A percentile compares a stretch with the other conserved stretches of the same genome.
Conservation (phyloP, 2,329 filamentous ascomycete species). For the Colletotrichum melonis region DNA sequence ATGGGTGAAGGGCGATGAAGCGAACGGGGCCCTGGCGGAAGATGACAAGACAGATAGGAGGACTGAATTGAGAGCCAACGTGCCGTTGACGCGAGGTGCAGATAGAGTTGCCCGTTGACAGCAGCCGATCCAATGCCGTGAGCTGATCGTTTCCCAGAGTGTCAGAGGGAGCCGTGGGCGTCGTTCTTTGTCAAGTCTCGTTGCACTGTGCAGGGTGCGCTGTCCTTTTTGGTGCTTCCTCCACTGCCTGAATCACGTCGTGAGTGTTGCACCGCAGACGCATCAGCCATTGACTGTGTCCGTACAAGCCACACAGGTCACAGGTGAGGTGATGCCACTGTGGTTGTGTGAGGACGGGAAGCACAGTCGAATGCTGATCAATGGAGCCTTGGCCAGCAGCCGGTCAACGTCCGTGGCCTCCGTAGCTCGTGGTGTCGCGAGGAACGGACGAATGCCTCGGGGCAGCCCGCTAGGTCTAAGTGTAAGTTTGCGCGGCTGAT, state of each 20-base stretch:
- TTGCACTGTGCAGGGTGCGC: conserved; percentile 23
- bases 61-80: conserved; percentile 14
- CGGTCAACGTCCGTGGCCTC: conserved; percentile 32
- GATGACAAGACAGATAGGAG: background rate
- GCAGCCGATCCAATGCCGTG: conserved; percentile 23
- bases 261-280: conserved; percentile 22
- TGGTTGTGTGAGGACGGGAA: conserved; percentile 12
- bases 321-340: background rate
- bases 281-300: background rate
- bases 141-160: conserved; percentile 28
- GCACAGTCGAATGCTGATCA: conserved; percentile 21
- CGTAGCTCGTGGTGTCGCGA: conserved; percentile 6
- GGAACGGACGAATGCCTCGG: conserved; percentile 29
- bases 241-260: background rate
- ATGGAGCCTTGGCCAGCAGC: conserved; percentile 15
- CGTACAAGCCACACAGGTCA: background rate
- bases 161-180: conserved; percentile 1
- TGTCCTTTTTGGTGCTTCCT: background rate
- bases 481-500: conserved; percentile 2
- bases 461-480: conserved; percentile 13
- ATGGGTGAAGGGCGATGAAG: conserved; percentile 5
- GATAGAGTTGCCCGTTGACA: conserved; percentile 34
- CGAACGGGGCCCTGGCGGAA: conserved; percentile 21
- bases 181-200: background rate
- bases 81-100: conserved; percentile 34